Conservation (phyloP, 352 stramenopile species). For the Albugo candida region DNA sequence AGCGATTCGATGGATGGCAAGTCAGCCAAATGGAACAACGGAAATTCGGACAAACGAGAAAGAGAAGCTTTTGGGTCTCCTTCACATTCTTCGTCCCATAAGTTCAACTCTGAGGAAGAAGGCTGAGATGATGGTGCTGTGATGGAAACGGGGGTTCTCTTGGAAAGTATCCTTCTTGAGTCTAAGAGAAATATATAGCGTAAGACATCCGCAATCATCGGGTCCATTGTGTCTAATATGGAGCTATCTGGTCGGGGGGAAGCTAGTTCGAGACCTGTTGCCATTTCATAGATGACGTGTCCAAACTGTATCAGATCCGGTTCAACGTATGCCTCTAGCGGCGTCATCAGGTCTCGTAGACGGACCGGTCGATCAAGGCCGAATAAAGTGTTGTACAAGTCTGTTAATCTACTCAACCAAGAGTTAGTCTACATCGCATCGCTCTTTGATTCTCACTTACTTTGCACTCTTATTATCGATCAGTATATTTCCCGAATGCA, state of each 20-base stretch:
- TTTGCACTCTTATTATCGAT: conserved; percentile 34
- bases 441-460: not conserved
- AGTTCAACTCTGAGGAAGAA: not conserved
- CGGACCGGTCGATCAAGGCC: conserved; percentile 32
- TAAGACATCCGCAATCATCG: conserved; percentile 40
- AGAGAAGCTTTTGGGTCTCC: conserved; percentile 12
- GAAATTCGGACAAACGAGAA: conserved; percentile 17
- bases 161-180: too few relatives aligned
- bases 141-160: too few relatives aligned
- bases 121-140: too few relatives aligned
- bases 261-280: conserved; percentile 31
- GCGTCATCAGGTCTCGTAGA: conserved; percentile 32
- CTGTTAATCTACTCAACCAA: conserved; percentile 13
- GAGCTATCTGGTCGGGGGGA: conserved; percentile 18
- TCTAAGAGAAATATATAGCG: conserved; percentile 27
- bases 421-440: not conserved
- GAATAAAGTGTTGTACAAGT: conserved; percentile 48
- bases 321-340: conserved; percentile 39
- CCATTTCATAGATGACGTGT: conserved; percentile 62
- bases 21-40: conserved; percentile 19
- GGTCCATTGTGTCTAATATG: conserved; percentile 26
- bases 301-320: conserved; percentile 52
- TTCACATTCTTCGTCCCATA: conserved; percentile 9
- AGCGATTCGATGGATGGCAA: conserved; percentile 26
- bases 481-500: conserved; percentile 41